Base-by-base conservation (phyloP, 305 asterid species). In the Fraxinus sp. region DNA sequence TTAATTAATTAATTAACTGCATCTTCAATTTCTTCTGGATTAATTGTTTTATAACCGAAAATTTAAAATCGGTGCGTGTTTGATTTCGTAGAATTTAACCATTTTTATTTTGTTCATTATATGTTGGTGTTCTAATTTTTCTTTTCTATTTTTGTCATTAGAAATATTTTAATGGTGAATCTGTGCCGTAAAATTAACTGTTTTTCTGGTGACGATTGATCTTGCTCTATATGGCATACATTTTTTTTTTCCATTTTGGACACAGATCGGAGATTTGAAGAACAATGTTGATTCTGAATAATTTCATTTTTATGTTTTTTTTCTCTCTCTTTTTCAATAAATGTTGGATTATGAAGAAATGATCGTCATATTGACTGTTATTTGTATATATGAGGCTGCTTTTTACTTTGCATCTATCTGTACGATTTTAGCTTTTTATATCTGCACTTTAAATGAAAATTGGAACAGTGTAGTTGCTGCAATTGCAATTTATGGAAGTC, bases 331-430 rank as follows among this genome's bases (percentile, higher is more conserved):
- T 35, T 35, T 35, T 35, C 7, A 59, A 32, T 46, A 20, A 43
- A 64, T 20, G 79, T 73, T 76, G 83, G 68, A 35, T 2, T 36
- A 14, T 9, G 9, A 64, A 22, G 5, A 13, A 49, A 43, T 62
- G 75, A 43, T 83, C 26, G 57, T 30, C 71, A n/a, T 62, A 70
- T 77, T 62, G 9, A 71, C 41, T 85, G 64, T 20, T 46, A 2
- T 1, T 62, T 79, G 4, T 33, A 84, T 79, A 8, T 59, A 26
- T 68, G 39, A 18, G 10, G 22, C 20, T 5, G 10, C 43, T 8
- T 72, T 32, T 9, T 37, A 24, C 3, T 72, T 13, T 30, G 77
- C 18, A 7, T 37, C 43, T 37, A 18, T 30, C 7, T 30, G 22
- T 35, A 74, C 52, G 18, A 36, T 7, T 74, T 32, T 74, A 30